These are phyloP conservation scores for Suillus luteus DNA, from an alignment of 768 basidiomycete species.

Conservation along the genomic window DNA sequence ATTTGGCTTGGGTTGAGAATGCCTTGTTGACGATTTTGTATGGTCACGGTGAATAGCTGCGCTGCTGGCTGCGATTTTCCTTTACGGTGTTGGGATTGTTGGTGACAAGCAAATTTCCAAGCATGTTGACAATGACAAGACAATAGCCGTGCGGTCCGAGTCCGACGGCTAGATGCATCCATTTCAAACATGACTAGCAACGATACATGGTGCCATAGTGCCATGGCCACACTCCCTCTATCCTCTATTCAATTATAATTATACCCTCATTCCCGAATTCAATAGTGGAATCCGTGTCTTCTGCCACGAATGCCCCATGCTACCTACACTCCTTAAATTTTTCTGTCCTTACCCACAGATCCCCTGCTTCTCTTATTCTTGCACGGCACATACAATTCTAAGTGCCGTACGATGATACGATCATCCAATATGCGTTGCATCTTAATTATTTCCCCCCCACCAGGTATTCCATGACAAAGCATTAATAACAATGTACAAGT, in stretches of 20 bases:
- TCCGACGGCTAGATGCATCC: not conserved
- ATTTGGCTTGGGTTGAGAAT: not conserved
- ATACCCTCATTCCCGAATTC: not conserved
- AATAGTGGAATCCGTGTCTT: not conserved
- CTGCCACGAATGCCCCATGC: not conserved
- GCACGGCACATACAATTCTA: too few species aligned
- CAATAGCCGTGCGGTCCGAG: slow-evolving; percentile 15
- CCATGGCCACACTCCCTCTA: not conserved
- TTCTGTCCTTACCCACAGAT: not conserved
- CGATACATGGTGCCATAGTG: not conserved
- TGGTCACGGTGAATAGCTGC: slow-evolving; percentile 22
- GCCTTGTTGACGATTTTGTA: slow-evolving; percentile 1
- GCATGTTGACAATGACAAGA: slow-evolving; percentile 23
- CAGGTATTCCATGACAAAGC: not conserved
- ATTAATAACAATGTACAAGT: not conserved
- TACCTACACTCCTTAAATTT: not conserved
- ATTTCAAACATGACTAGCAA: not conserved
- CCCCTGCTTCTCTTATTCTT: not conserved
- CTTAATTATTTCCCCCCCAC: not conserved
- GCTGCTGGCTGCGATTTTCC: slow-evolving; percentile 38
- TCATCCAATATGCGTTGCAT: not conserved
- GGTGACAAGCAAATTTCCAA: slow-evolving; percentile 29
- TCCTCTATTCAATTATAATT: not conserved
- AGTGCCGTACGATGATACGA: not conserved
- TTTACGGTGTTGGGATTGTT: slow-evolving; percentile 43